phyloP scores from a whole-genome alignment of 495 filamentous ascomycete genomes.

The Amorphotheca resinae region DNA sequence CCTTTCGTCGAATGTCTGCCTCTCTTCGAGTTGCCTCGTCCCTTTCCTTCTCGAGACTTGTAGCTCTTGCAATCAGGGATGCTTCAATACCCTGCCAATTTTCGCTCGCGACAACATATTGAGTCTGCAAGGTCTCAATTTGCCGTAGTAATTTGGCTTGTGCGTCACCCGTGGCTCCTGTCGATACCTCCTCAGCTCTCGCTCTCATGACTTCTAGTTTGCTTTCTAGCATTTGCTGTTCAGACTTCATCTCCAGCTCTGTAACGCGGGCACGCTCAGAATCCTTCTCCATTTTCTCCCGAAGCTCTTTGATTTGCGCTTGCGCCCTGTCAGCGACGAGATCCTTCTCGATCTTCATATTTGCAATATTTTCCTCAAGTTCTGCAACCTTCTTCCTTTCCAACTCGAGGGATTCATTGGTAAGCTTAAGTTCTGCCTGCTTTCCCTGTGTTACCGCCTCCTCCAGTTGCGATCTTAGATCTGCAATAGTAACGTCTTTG shows the following conservation, averaged over 20 bases:
- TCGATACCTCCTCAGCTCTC: slow-evolving; percentile 81
- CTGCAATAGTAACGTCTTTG: slow-evolving; percentile 51
- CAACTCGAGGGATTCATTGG: slow-evolving; percentile 55
- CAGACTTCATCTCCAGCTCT: slow-evolving; percentile 71
- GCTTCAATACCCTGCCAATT: slow-evolving; percentile 97
- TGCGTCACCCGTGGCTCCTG: slow-evolving; percentile 65
- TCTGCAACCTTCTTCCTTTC: slow-evolving; percentile 54
- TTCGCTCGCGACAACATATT: slow-evolving; percentile 86
- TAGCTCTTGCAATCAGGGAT: slow-evolving; percentile 60
- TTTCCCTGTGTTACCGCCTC: slow-evolving; percentile 55
- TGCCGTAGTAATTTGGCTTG: slow-evolving; percentile 87
- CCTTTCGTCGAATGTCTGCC: slow-evolving; percentile 71
- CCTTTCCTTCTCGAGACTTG: slow-evolving; percentile 72
- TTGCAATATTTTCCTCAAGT: slow-evolving; percentile 61
- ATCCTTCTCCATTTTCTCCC: slow-evolving; percentile 61
- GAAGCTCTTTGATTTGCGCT: slow-evolving; percentile 54
- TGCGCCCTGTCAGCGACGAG: slow-evolving; percentile 55
- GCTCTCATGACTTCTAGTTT: slow-evolving; percentile 80
- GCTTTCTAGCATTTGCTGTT: slow-evolving; percentile 74
- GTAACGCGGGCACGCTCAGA: slow-evolving; percentile 54
- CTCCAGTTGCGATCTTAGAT: slow-evolving; percentile 57
- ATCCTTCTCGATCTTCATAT: slow-evolving; percentile 63
- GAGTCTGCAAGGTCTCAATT: slow-evolving; percentile 89
- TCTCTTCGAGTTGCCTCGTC: slow-evolving; percentile 79
- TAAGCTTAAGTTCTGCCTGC: slow-evolving; percentile 51